Conservation (phyloP, 148 eudicot genomes). For the Rhododendron henanense region DNA sequence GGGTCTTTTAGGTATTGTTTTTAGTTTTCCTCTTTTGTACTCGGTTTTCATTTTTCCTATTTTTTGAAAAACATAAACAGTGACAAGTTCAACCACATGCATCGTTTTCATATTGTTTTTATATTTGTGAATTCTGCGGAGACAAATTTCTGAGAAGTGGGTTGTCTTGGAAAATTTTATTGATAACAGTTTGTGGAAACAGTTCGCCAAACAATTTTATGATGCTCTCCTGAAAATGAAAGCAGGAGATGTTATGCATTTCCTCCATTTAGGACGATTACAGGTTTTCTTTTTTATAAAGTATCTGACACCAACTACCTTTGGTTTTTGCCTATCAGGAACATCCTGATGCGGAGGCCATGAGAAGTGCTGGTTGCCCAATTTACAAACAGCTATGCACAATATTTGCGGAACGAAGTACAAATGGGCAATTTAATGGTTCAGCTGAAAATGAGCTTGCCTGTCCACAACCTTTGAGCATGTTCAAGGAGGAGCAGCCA, state of each 20-base stretch:
- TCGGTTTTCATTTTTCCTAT: not conserved
- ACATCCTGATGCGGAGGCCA: slow-evolving; percentile 66
- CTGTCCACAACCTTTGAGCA: slow-evolving; percentile 27
- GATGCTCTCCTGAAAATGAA: not conserved
- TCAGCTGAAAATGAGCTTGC: slow-evolving; percentile 21
- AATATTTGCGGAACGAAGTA: slow-evolving; percentile 43
- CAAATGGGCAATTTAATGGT: slow-evolving; percentile 22
- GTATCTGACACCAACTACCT: not conserved
- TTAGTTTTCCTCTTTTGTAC: not conserved
- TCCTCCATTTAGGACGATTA: not conserved
- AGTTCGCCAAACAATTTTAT: not conserved
- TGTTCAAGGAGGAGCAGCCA: slow-evolving; percentile 31
- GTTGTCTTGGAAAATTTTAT: not conserved
- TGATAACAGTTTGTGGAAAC: not conserved
- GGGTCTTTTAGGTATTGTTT: not conserved
- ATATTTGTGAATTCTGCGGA: not conserved
- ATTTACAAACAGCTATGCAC: slow-evolving; percentile 57
- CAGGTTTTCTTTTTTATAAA: not conserved
- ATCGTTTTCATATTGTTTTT: not conserved
- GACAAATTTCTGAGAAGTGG: not conserved
- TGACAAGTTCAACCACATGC: not conserved
- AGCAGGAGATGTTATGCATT: not conserved
- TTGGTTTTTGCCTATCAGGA: slow-evolving; percentile 40
- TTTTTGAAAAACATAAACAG: not conserved
- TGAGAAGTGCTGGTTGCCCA: slow-evolving; percentile 60